Evolutionary conservation across 768 basidiomycete genomes (phyloP), one percentile per base, ranked within the genome.

Genomic region (Amanita phalloides): DNA sequence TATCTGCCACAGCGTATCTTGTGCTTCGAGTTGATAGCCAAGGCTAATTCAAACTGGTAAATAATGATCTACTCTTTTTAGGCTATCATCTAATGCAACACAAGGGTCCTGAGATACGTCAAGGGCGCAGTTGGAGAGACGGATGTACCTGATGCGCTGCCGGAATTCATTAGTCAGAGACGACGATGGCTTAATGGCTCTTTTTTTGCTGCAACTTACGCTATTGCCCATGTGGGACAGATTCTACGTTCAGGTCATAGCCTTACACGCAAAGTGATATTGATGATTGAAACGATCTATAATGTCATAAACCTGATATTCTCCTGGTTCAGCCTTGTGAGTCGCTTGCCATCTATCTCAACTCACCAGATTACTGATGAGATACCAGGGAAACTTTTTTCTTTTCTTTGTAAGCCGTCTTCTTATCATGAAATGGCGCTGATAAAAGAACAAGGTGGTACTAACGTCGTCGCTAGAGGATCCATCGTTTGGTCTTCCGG

Each of bases 51-150:
- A n/a, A 78, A 77, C 66, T 90, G 92, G 87, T 59, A 41, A 11
- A 45, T 32, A 46, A 30, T 26, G 30, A 10, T 33, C 11, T 4
- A 25, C 17, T 36, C 28, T 38, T 46, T 48, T 5, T 28, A 23
- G 26, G 57, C 30, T 57, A 49, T 50, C 58, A 61, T 58, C 23
- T 54, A 10, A 58, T 30, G 8, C n/a, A 17, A 64, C 39, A 57
- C 38, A 55, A 96, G 95, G 95, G 75, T 90, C n/a, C 77, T 99
- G 48, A 90, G 88, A 74, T 99, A 96, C 61, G 93, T 98, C 60
- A 90, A 90, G 64, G 87, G 89, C 25, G 93, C 94, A 3, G 81
- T 90, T 47, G 94, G 85, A 14, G 89, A 92, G 64, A 95, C 92
- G 0, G 93, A 97, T 65, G 94, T 97, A 4, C 94, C 94, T 2